Evolutionary conservation across 176 grass and related monocot species (phyloP), one percentile per base, ranked within the genome.

Genomic region (Tuctoria greenei): DNA sequence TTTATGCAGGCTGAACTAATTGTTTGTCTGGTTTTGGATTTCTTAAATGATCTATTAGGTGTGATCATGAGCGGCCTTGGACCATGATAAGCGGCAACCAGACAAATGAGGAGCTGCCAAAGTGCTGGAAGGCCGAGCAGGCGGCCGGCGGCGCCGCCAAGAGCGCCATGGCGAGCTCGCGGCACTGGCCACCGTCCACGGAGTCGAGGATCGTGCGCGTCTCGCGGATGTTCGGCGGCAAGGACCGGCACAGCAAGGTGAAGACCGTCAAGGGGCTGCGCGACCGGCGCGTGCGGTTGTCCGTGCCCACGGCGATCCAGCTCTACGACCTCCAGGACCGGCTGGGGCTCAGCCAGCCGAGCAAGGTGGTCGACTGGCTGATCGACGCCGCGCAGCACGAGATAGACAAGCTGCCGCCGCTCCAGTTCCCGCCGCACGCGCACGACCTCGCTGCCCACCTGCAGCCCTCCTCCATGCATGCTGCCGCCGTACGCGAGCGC

Each of bases 281-380:
- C 66, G 95, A 98, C 80, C 82, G 95, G 8, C 89, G 95, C 1
- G 89, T 98, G 31, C 86, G 95, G 63, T 87, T 98, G 23, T 98
- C 95, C 10, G 95, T 95, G 50, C 95, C 68, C 0, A 98, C 95
- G 40, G 95, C 95, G 15, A 95, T 98, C 73, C 95, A 98, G 81
- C 84, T 98, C 67, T 98, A 98, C 76, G 95, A 98, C 83, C 95
- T 98, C 21, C 95, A 98, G 84, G 95, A 98, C 23, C 84, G 83
- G 75, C 85, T 98, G 34, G 91, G 95, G 11, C 80, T 98, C 4
- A 92, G 82, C 86, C 95, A 98, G 84, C 95, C 95, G 8, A 98
- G 95, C 86, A 98, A 98, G 61, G 95, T 86, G n/a, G 95, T 98
- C n/a, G 95, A 98, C 81, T 98, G 95, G 95, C 87, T 98, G 9